Conservation (phyloP, 2,329 filamentous ascomycete genomes). For the Colletotrichum lupini region DNA sequence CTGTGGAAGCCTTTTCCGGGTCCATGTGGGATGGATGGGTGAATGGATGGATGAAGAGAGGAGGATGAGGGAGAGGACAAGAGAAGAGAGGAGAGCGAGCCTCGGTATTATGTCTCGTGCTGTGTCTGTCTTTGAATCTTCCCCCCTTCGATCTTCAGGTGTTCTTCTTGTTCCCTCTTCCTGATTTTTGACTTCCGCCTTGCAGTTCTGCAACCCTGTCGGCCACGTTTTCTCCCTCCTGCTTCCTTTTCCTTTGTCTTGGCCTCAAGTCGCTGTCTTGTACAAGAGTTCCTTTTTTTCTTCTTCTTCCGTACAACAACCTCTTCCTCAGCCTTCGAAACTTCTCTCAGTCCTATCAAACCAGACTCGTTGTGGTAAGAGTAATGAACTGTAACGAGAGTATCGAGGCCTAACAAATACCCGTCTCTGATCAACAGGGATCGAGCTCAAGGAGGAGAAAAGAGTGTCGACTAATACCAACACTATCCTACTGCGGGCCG, state of each 20-base stretch:
- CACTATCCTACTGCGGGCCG: neutral
- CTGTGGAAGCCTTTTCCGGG: slow-evolving; percentile 25
- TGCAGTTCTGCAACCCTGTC: neutral
- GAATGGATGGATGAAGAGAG: too few relatives aligned
- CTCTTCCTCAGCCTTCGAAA: neutral
- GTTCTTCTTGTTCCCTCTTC: neutral
- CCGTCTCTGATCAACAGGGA: neutral
- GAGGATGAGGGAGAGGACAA: neutral
- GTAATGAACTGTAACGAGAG: neutral
- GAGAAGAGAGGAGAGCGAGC: neutral
- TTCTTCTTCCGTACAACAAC: neutral
- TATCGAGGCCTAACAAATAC: too few relatives aligned
- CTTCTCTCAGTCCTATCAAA: neutral
- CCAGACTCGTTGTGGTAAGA: neutral
- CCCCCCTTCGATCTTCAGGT: neutral
- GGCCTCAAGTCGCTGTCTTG: neutral
- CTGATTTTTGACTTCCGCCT: neutral
- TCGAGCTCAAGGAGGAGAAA: neutral
- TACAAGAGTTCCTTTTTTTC: neutral
- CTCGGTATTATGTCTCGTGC: neutral
- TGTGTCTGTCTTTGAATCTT: neutral
- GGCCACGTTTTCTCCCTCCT: neutral
- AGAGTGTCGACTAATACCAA: neutral
- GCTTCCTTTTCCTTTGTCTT: neutral
- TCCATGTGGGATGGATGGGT: slow-evolving; percentile 10